Base-by-base conservation (phyloP, 2,329 filamentous ascomycete species). In the Trichoderma afroharzianum region DNA sequence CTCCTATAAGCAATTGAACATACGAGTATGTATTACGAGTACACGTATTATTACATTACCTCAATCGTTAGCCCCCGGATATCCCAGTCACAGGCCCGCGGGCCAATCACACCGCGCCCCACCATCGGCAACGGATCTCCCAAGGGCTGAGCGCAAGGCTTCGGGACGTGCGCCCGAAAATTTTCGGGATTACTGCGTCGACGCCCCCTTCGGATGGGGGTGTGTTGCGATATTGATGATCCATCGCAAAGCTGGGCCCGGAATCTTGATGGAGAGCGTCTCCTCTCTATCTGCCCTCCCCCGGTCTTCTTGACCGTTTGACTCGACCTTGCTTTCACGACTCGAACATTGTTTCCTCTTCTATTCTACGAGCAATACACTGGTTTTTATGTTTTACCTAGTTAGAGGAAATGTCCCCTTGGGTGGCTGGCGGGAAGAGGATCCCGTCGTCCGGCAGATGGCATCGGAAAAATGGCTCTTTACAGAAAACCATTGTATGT, bases 61-160 rank as follows among this genome's bases (percentile, higher is more conserved):
- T 39, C n/a, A n/a, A n/a, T 62, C 24, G n/a, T 24, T 62, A 12
- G 32, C 12, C 58, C 58, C 30, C 32, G 32, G 32, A 24, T 18
- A 62, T 33, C 58, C 30, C 58, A 36, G n/a, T 36, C 14, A 7
- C 2, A n/a, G 9, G 39, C 26, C 33, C 21, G 53, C 53, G 66
- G 55, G 39, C 66, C 66, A 68, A 68, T 68, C 66, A 68, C 33
- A 24, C 36, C 36, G 32, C 18, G 36, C 55, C 55, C 63, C 66
- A 39, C 66, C 36, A 47, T 68, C 66, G 66, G 66, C 66, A 68
- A 57, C 66, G 66, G 66, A 68, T 68, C 66, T 50, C 30, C 39
- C 66, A 68, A 59, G 55, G 66, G 66, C 66, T 68, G 66, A 68
- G 66, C 36, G 55, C 66, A 50, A 68, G 66, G 66, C 66, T 68